Conservation (phyloP, 1,139 yeast species). For the Sugiyamaella japonica region DNA sequence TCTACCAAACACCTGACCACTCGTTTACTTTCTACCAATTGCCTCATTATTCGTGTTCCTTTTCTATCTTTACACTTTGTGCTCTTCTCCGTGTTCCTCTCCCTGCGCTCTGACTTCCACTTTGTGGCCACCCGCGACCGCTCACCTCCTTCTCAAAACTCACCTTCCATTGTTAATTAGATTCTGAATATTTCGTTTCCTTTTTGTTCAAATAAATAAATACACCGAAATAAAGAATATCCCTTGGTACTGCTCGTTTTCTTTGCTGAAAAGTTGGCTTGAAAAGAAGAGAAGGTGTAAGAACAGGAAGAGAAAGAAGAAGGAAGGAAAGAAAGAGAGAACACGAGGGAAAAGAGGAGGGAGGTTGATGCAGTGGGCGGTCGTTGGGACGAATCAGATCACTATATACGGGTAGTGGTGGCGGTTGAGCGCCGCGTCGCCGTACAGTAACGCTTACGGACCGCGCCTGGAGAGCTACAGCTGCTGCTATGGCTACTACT, state of each 20-base stretch:
- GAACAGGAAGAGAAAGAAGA: constrained; percentile 5
- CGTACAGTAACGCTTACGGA: no score
- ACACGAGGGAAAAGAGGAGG: constrained; percentile 3
- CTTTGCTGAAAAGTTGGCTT: constrained; percentile 7
- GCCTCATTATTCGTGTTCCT: not conserved
- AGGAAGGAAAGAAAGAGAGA: constrained; percentile 19
- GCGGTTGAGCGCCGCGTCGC: no score
- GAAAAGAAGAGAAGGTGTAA: constrained; percentile 4
- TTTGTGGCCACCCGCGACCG: not conserved
- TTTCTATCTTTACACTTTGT: no score
- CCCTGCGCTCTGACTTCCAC: constrained; percentile 1
- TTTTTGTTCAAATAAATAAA: constrained; percentile 16
- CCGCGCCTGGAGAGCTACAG: no score
- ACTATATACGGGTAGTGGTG: not conserved
- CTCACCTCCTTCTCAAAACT: constrained; percentile 11
- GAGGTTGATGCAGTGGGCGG: not conserved
- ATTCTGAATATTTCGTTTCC: constrained; percentile 3
- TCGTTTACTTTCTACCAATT: not conserved
- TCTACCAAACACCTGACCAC: no score
- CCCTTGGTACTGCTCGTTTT: constrained; percentile 17
- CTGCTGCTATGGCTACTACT: no score
- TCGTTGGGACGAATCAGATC: constrained; percentile 5
- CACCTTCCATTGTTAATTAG: constrained; percentile 30
- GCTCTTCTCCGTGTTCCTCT: no score
- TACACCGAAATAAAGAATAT: constrained; percentile 19